Base-by-base conservation (phyloP, 2,329 filamentous ascomycete species). In the Pezicula neosporulosa region DNA sequence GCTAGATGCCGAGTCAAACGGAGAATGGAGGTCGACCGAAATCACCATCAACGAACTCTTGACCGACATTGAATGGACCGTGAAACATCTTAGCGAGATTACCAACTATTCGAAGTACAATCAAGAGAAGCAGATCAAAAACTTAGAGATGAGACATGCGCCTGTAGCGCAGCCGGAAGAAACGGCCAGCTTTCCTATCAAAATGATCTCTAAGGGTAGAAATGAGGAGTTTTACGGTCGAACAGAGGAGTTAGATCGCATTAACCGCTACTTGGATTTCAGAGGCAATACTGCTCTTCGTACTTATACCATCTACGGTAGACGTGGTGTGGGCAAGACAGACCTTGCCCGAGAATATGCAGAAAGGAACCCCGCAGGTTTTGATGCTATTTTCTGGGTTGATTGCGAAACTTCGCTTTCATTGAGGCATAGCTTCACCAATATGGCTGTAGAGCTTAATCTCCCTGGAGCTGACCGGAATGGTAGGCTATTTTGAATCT, bases 351-450 rank as follows among this genome's bases (percentile, higher is more conserved):
- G 59, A 12, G 36, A 61, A 49, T 62, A 54, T 51, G 60, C 59
- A 9, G 30, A 57, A 42, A 56, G 36, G 15, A 60, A 60, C 38
- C 47, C 52, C 1, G 41, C 51, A 33, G 37, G 44, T 6, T 63
- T 57, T 41, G 56, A 64, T 33, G 62, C 61, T n/a, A 58, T 63
- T 43, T 63, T 63, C 42, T 64, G 62, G 62, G 51, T 64, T 19
- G 47, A 60, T 39, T 57, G 56, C 13, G 62, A 65, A 48, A 65
- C 55, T 8, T 55, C 52, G 10, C 48, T 56, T 12, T 52, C 58
- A 7, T 43, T 65, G 8, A 52, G 58, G 24, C 62, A 64, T 44
- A 65, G 62, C 37, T 65, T 64, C 45, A 60, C 60, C 12, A 54
- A 64, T 47, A 56, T 63, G 30, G 60, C 62, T n/a, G 42, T 62